Base-by-base conservation (phyloP, 345 rosid species). In the Euphorbia tirucalli region DNA sequence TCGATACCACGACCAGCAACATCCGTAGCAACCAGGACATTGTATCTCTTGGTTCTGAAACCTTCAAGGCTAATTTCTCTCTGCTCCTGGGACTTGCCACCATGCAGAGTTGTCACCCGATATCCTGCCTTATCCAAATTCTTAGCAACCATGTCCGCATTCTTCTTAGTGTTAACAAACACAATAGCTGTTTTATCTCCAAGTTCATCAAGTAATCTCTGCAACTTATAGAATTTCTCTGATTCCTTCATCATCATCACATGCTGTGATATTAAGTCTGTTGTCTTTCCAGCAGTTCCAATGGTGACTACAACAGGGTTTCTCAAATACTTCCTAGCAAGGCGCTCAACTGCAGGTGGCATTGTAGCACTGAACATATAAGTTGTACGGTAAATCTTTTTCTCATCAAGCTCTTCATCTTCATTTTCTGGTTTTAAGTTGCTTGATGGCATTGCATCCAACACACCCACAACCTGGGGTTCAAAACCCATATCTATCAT, bases 331-430 rank as follows among this genome's bases (percentile, higher is more conserved):
- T 92, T 95, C 85, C 96, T 86, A 2, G 97, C 97, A 21, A 95
- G 93, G 56, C 97, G 81, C 84, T 95, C 99, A 44, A 95, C 97
- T 16, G 90, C 90, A 60, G 97, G 89, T 39, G 97, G 96, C 99
- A 95, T 92, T 0, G 99, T 92, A 39, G 99, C 99, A 78, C 96
- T 92, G 58, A 95, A 95, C 99, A 95, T 95, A 80, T 95, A 95
- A 28, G 97, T 95, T 0, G 99, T 95, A 41, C 96, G 84, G 77
- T 92, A 95, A 71, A 95, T 92, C 85, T 76, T 95, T 80, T 89
- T 92, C 74, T 83, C 93, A 44, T 95, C 99, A 16, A 94, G 97
- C 79, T 92, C 95, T 74, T 92, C 97, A 80, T 92, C 99, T 78
- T 95, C 99, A 79, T 95, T 95, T 77, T 92, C 97, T 0, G 96